Base-by-base conservation (phyloP, 176 grass and related monocot genomes). In the Ensete ventricosum region DNA sequence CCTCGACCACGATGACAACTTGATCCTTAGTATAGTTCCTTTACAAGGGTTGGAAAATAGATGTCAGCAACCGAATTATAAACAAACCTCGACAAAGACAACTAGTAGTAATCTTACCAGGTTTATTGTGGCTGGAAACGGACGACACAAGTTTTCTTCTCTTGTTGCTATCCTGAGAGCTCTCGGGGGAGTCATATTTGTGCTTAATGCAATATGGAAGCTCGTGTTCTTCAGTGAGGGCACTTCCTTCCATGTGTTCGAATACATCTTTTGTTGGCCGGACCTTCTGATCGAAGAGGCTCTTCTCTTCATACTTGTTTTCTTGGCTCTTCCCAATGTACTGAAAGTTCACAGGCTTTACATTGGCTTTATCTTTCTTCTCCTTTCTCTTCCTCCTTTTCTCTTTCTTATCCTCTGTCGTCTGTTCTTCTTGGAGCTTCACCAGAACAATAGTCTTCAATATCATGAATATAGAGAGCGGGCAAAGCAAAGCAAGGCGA, bases 141-240 rank as follows among this genome's bases (percentile, higher is more conserved):
- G 55, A 16, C 0, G 55, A 1, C 20, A 14, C 12, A 48, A 80
- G 8, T 69, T 80, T 80, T 52, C 78, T 80, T 14, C 54, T 80
- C 68, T 72, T 80, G 52, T 14, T 72, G 68, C 78, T 80, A 23
- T 80, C 78, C n/a, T 52, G 78, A 19, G 78, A 80, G 20, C 78
- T 72, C 78, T 80, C 78, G 1, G 78, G 43, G 12, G 78, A 73
- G 24, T 80, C 55, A 72, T 57, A 14, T 11, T 50, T 29, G 66
- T 60, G 3, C 77, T 50, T 65, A 55, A 43, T 71, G 21, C 49
- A 64, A 77, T 6, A 53, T 48, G 77, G 64, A 25, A 20, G 52
- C 54, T 52, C 78, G 11, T 62, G 78, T 8, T 80, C 78, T 62
- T 80, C 78, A 29, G 78, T 80, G 17, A 80, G 68, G 17, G 12